Percentiles rank a stretch among this genome's conserved stretches.
Evolutionary conservation across 805 yeast genomes (phyloP).

Genomic region (Metschnikowia amazonensis): DNA sequence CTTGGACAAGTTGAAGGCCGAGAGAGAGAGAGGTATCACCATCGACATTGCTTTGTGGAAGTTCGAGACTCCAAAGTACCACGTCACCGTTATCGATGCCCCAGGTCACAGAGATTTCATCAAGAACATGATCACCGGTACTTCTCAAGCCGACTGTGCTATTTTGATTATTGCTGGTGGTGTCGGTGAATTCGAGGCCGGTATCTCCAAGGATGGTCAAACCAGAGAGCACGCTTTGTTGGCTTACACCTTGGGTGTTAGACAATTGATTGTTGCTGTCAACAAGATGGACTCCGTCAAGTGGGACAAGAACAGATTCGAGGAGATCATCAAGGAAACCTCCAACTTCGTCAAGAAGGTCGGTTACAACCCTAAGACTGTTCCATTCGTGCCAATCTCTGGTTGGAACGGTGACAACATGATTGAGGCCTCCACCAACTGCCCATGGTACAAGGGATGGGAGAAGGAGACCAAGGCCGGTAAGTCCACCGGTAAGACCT

Average conservation of each 20-base stretch:
- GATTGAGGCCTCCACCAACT: slow-evolving; percentile 78
- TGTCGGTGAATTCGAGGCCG: slow-evolving; percentile 93
- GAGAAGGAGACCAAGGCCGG: slow-evolving; percentile 71
- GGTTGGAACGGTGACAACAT: slow-evolving; percentile 94
- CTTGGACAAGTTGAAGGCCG: slow-evolving; percentile 91
- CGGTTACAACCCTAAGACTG: slow-evolving; percentile 79
- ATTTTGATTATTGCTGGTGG: slow-evolving; percentile 88
- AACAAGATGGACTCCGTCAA: slow-evolving; percentile 94
- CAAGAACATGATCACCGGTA: slow-evolving; percentile 95
- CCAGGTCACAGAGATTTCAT: slow-evolving; percentile 97
- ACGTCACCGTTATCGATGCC: slow-evolving; percentile 89
- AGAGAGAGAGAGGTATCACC: slow-evolving; percentile 96
- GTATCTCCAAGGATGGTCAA: slow-evolving; percentile 92
- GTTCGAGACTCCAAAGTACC: slow-evolving; percentile 87
- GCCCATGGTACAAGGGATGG: slow-evolving; percentile 90
- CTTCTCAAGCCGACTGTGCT: slow-evolving; percentile 92
- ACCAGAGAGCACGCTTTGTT: slow-evolving; percentile 84
- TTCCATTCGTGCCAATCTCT: slow-evolving; percentile 78
- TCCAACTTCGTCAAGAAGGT: slow-evolving; percentile 79
- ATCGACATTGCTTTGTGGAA: slow-evolving; percentile 90
- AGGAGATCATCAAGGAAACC: slow-evolving; percentile 73
- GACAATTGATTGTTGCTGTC: slow-evolving; percentile 82
- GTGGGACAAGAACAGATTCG: slow-evolving; percentile 79
- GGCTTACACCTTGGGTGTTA: slow-evolving; percentile 87
- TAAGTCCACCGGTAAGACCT: slow-evolving; percentile 69